A percentile compares a stretch with the other conserved stretches of the same genome.
phyloP scores from a whole-genome alignment of 805 yeast species.

The Schizosaccharomyces lindneri region DNA sequence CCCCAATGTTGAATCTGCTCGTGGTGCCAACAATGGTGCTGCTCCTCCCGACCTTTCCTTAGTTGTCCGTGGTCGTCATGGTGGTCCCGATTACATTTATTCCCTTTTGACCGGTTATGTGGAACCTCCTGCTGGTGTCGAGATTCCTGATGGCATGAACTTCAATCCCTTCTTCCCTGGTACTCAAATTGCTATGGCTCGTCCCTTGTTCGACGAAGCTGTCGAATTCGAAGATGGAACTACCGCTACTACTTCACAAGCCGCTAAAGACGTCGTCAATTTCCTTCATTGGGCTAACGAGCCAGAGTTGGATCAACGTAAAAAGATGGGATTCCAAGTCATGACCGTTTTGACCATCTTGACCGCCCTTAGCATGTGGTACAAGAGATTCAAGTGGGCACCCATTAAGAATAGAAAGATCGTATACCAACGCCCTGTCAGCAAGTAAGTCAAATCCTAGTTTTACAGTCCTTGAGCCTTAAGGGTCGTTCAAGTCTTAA shows the following conservation, averaged over 20 bases:
- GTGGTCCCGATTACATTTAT: constrained; percentile 88
- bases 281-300: constrained; percentile 96
- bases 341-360: constrained; percentile 52
- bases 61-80: constrained; percentile 96
- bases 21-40: constrained; percentile 99
- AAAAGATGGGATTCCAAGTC: constrained; percentile 88
- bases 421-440: background rate
- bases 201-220: constrained; percentile 88
- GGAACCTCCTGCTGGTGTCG: constrained; percentile 97
- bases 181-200: constrained; percentile 97
- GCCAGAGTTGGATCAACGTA: constrained; percentile 97
- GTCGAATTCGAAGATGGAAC: constrained; percentile 99
- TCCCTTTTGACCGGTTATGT: constrained; percentile 93
- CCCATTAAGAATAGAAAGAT: constrained; percentile 56
- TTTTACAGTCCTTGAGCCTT: background rate
- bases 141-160: constrained; percentile 77
- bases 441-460: background rate
- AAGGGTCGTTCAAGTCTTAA: too few relatives aligned
- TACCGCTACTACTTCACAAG: constrained; percentile 91
- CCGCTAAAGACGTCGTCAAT: constrained; percentile 93
- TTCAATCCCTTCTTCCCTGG: constrained; percentile 99
- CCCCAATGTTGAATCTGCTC: constrained; percentile 94
- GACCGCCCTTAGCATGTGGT: constrained; percentile 65
- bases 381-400: constrained; percentile 96
- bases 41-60: constrained; percentile 92